phyloP scores from a whole-genome alignment of 2,329 filamentous ascomycete genomes.

The Cadophora luteo-olivacea region DNA sequence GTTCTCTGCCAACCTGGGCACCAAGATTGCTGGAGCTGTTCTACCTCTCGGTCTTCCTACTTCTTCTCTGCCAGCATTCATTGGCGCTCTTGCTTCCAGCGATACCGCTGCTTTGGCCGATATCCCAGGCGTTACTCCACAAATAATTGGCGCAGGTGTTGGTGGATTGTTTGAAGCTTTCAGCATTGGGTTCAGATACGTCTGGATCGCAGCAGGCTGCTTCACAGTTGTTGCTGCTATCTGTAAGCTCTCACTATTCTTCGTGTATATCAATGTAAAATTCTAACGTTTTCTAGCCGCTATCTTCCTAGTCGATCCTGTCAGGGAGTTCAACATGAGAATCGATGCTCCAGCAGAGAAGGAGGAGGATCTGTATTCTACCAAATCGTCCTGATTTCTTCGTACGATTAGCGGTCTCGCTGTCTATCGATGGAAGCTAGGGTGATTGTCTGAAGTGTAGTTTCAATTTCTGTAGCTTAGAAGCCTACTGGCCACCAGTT shows the following conservation, averaged over 20 bases:
- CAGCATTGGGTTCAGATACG: conserved; percentile 42
- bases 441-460: neutral
- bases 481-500: neutral
- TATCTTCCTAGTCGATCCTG: conserved; percentile 45
- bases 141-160: conserved; percentile 43
- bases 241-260: conserved; percentile 16
- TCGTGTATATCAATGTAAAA: neutral
- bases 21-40: conserved; percentile 46
- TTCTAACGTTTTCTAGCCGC: conserved; percentile 20
- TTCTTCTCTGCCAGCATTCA: conserved; percentile 38
- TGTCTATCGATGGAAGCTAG: neutral
- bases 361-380: conserved; percentile 43
- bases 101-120: conserved; percentile 39
- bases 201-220: conserved; percentile 46
- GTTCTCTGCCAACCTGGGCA: conserved; percentile 40
- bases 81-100: conserved; percentile 40
- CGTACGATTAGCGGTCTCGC: neutral
- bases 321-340: conserved; percentile 48
- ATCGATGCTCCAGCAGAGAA: conserved; percentile 49
- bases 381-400: neutral
- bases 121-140: conserved; percentile 42
- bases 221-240: conserved; percentile 43
- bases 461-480: neutral
- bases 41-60: conserved; percentile 43
- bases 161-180: conserved; percentile 44